These are phyloP conservation scores for Rhynchospora pubera DNA, from an alignment of 176 grass and related monocot genomes.

Conservation along the genomic window DNA sequence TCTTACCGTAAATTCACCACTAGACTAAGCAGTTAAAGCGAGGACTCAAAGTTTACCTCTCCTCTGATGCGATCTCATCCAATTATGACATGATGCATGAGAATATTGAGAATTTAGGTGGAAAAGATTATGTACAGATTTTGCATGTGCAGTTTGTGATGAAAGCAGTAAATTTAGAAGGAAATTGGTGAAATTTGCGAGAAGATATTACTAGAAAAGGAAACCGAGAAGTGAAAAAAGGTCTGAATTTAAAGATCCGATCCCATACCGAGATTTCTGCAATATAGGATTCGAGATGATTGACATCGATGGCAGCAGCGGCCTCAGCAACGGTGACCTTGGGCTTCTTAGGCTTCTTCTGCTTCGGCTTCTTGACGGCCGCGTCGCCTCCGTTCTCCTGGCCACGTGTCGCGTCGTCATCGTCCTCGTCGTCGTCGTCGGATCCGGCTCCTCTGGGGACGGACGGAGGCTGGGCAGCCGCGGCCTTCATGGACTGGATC, in stretches of 20 bases:
- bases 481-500: conserved; percentile 49
- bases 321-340: conserved; percentile 81
- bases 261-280: conserved; percentile 66
- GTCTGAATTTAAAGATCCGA: background rate
- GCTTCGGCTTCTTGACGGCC: conserved; percentile 53
- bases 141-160: background rate
- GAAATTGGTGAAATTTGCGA: background rate
- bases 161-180: background rate
- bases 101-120: background rate
- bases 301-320: conserved; percentile 57
- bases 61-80: background rate
- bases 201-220: background rate
- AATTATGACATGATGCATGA: conserved; percentile 23
- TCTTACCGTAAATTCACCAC: background rate
- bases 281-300: conserved; percentile 55
- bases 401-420: conserved; percentile 3
- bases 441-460: conserved; percentile 24
- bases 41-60: background rate
- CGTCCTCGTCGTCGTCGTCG: conserved; percentile 51
- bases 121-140: background rate
- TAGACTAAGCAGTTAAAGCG: background rate
- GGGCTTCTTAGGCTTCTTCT: conserved; percentile 77
- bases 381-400: conserved; percentile 34
- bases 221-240: background rate
- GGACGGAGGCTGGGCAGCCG: conserved; percentile 20